Percentiles rank a stretch among this genome's conserved stretches.
Conservation (phyloP, 495 filamentous ascomycete species). For the Opeltia flavorubescens region DNA sequence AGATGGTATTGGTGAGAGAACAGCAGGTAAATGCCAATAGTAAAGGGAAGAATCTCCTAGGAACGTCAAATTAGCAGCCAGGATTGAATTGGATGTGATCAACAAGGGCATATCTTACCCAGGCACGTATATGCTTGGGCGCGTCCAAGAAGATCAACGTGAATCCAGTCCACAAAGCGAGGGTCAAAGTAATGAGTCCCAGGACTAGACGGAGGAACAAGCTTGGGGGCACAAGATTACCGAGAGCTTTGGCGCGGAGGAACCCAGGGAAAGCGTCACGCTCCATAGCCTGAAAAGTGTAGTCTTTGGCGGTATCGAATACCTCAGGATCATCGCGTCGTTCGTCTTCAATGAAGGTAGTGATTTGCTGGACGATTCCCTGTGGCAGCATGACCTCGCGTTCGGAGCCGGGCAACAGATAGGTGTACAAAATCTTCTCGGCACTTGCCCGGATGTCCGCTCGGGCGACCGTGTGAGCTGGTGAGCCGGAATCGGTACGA, state of each 20-base stretch:
- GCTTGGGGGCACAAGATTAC: constrained; percentile 82
- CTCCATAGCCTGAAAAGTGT: constrained; percentile 99
- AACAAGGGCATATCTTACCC: constrained; percentile 44
- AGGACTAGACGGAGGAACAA: constrained; percentile 69
- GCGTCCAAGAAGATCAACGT: constrained; percentile 80
- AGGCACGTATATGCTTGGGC: constrained; percentile 56
- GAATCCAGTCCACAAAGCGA: constrained; percentile 87
- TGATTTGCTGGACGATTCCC: constrained; percentile 68
- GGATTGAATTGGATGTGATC: not conserved
- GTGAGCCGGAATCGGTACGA: constrained; percentile 57
- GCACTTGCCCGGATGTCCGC: constrained; percentile 83
- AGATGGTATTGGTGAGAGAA: constrained; percentile 86
- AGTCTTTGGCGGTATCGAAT: constrained; percentile 95
- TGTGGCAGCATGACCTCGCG: constrained; percentile 88
- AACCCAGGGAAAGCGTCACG: constrained; percentile 96
- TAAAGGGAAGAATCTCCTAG: constrained; percentile 87
- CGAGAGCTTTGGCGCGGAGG: constrained; percentile 82
- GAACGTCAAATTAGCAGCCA: constrained; percentile 1
- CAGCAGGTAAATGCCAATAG: constrained; percentile 74
- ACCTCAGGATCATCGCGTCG: constrained; percentile 91
- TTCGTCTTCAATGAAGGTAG: constrained; percentile 69
- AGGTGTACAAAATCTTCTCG: constrained; percentile 96
- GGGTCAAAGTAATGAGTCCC: constrained; percentile 78
- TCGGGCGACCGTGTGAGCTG: constrained; percentile 68
- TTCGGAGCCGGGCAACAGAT: constrained; percentile 80